A percentile compares a stretch with the other conserved stretches of the same genome.
phyloP scores from a whole-genome alignment of 805 yeast species.

The Debaryomyces prosopidis region DNA sequence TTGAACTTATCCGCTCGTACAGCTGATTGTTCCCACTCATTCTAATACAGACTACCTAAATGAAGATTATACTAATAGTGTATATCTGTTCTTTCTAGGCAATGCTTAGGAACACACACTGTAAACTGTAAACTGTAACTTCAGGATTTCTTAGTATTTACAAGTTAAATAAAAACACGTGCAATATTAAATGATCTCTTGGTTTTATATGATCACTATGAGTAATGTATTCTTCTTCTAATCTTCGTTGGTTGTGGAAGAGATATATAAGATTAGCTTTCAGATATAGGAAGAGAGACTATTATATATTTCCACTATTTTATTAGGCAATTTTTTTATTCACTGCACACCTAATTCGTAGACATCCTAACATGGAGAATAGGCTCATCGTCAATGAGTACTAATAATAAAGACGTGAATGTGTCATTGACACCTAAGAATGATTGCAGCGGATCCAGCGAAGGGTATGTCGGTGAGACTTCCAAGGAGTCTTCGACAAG shows the following conservation, averaged over 20 bases:
- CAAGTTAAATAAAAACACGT: too few relatives aligned
- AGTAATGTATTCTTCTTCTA: background rate
- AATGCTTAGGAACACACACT: too few relatives aligned
- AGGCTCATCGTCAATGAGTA: background rate
- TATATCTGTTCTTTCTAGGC: background rate
- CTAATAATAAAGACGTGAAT: background rate
- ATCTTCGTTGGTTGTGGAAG: background rate
- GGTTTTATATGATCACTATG: too few relatives aligned
- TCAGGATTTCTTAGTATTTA: too few relatives aligned
- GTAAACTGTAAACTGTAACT: too few relatives aligned
- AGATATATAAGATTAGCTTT: background rate
- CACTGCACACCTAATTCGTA: too few relatives aligned
- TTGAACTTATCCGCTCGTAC: slow-evolving; percentile 2
- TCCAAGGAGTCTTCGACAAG: background rate
- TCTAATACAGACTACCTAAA: background rate
- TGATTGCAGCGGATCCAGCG: background rate
- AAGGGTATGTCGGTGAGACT: background rate
- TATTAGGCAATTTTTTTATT: too few relatives aligned
- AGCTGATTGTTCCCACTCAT: slow-evolving; percentile 1
- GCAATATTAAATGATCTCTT: too few relatives aligned
- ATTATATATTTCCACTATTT: background rate
- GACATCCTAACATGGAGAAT: background rate
- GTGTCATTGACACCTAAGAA: background rate
- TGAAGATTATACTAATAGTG: too few relatives aligned
- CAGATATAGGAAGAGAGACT: background rate